phyloP scores from a whole-genome alignment of 163 green algal species.

The Scenedesmus sp. region DNA sequence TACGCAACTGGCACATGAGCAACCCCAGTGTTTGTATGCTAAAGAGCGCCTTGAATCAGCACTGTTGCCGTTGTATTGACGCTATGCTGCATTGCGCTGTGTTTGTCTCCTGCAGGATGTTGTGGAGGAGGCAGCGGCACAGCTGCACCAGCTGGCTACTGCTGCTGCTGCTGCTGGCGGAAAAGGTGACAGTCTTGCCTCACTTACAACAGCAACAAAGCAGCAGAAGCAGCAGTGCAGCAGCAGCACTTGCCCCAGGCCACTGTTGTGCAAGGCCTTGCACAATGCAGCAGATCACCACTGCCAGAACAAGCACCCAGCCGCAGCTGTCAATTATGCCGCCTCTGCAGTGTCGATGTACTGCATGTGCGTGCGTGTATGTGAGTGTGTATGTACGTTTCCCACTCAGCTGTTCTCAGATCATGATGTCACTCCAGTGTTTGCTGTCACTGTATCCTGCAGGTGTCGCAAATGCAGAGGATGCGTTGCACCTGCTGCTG shows the following conservation, averaged over 20 bases:
- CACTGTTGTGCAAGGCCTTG: neutral
- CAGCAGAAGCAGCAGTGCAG: neutral
- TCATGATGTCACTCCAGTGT: neutral
- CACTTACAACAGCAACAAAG: neutral
- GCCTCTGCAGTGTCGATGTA: too few species aligned
- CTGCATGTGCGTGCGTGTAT: too few species aligned
- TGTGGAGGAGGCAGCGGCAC: slow-evolving; percentile 26
- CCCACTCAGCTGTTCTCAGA: too few species aligned
- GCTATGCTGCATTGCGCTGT: neutral
- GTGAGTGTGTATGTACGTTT: too few species aligned
- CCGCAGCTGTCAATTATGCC: too few species aligned
- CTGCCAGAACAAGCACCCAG: too few species aligned
- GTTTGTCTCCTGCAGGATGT: slow-evolving; percentile 26
- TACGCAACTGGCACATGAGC: too few species aligned
- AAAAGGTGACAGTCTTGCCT: neutral
- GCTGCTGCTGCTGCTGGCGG: neutral
- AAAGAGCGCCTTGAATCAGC: too few species aligned
- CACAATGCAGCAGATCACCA: too few species aligned
- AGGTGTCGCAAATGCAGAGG: neutral
- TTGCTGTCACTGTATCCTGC: neutral
- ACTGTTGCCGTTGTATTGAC: too few species aligned
- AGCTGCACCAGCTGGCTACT: slow-evolving; percentile 30
- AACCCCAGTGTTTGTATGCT: neutral
- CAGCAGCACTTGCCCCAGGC: neutral
- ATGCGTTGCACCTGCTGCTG: slow-evolving; percentile 36